These are phyloP conservation scores for Tetracladium maxilliforme DNA, from an alignment of 2,329 filamentous ascomycete genomes.

Conservation along the genomic window DNA sequence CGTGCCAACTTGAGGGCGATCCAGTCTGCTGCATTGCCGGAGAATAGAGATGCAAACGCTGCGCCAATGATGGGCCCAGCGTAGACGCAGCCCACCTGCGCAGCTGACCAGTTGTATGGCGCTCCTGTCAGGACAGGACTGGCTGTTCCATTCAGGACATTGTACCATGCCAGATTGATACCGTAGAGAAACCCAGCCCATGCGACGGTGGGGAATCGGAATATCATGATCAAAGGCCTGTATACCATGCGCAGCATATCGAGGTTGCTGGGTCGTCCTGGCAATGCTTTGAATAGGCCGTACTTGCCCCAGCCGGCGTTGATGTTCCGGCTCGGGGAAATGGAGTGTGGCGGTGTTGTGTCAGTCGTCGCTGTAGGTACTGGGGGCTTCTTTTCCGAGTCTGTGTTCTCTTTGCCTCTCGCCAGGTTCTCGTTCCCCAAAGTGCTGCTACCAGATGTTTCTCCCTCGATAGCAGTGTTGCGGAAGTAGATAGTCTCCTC, in stretches of 20 bases:
- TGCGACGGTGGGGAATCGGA: slow-evolving; percentile 16
- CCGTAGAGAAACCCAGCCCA: slow-evolving; percentile 19
- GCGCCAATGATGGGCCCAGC: slow-evolving; percentile 13
- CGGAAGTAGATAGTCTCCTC: slow-evolving; percentile 43
- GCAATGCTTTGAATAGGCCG: slow-evolving; percentile 1
- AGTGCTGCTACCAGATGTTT: too few relatives aligned
- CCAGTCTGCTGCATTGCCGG: slow-evolving; percentile 13
- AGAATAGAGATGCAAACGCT: slow-evolving; percentile 11
- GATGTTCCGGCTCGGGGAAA: too few relatives aligned
- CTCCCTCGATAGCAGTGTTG: too few relatives aligned
- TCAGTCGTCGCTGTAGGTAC: too few relatives aligned
- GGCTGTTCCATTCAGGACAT: slow-evolving; percentile 18
- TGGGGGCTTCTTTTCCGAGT: too few relatives aligned
- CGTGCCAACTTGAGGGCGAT: slow-evolving; percentile 19
- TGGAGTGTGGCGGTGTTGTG: too few relatives aligned
- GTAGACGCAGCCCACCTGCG: slow-evolving; percentile 17
- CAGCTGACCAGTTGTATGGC: slow-evolving; percentile 18
- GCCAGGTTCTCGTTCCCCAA: too few relatives aligned
- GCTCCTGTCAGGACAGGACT: slow-evolving; percentile 13
- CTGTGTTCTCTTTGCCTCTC: too few relatives aligned
- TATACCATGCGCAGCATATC: slow-evolving; percentile 13
- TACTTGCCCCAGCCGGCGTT: too few relatives aligned
- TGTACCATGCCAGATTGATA: slow-evolving; percentile 18
- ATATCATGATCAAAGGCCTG: slow-evolving; percentile 13
- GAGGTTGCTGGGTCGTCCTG: slow-evolving; percentile 6